Conservation (phyloP, 2,329 filamentous ascomycete genomes). For the Penicillium thymicola region DNA sequence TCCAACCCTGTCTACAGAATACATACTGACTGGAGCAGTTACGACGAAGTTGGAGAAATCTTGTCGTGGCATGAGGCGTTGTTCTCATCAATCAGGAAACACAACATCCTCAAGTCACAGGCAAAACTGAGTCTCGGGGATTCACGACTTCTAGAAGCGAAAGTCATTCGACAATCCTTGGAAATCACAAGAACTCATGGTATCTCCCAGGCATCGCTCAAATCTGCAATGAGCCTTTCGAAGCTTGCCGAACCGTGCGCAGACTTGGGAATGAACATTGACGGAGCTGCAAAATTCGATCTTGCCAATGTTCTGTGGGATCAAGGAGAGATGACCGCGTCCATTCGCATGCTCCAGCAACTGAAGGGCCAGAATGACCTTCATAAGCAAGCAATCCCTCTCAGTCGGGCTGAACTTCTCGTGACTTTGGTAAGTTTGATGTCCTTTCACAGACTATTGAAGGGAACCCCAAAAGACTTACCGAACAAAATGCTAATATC, state of each 20-base stretch:
- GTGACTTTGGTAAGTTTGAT: slow-evolving; percentile 64
- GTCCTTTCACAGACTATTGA: background rate
- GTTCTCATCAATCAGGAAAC: slow-evolving; percentile 73
- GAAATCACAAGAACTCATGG: slow-evolving; percentile 74
- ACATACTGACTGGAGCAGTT: slow-evolving; percentile 33
- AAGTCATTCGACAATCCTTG: slow-evolving; percentile 72
- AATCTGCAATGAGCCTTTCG: slow-evolving; percentile 77
- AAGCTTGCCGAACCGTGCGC: slow-evolving; percentile 69
- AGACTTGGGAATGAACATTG: slow-evolving; percentile 69
- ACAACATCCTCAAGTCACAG: slow-evolving; percentile 59
- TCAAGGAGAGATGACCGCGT: slow-evolving; percentile 82
- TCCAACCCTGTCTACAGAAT: background rate
- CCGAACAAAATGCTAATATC: background rate
- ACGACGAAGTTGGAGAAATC: slow-evolving; percentile 69
- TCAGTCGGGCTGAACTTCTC: slow-evolving; percentile 74
- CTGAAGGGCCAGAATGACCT: slow-evolving; percentile 62
- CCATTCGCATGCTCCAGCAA: slow-evolving; percentile 81
- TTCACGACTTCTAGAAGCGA: slow-evolving; percentile 69
- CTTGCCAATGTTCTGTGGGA: slow-evolving; percentile 90
- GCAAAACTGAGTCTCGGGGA: slow-evolving; percentile 61
- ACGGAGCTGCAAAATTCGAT: slow-evolving; percentile 74
- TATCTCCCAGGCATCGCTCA: slow-evolving; percentile 80
- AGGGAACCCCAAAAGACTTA: background rate
- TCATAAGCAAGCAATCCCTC: slow-evolving; percentile 65
- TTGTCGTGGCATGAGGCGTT: slow-evolving; percentile 79